Evolutionary conservation across 208 protist genomes (phyloP).

Genomic region (Trypanosoma conorhini): DNA sequence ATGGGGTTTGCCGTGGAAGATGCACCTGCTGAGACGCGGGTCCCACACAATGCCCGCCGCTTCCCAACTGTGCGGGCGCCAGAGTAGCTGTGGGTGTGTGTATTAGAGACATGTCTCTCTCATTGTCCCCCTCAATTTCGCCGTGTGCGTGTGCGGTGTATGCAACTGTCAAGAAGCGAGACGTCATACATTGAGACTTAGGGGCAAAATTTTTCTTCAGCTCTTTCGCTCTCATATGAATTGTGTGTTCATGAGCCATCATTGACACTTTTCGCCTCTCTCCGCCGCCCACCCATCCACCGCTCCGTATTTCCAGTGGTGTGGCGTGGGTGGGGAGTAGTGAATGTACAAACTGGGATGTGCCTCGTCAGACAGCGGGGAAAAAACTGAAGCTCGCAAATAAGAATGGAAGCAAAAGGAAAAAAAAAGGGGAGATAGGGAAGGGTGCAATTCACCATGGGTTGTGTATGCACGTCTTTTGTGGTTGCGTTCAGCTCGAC

Average conservation of each 20-base stretch:
- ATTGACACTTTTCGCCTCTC: not conserved
- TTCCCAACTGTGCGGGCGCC: constrained; percentile 10
- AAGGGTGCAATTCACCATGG: too few species aligned
- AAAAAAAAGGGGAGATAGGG: too few species aligned
- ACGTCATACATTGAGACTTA: not conserved
- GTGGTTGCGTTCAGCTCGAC: too few species aligned
- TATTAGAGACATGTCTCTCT: constrained; percentile 1
- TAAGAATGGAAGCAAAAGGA: too few species aligned
- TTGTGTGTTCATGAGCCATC: not conserved
- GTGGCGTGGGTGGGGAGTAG: too few species aligned
- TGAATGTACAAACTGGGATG: too few species aligned
- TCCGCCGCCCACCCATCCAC: too few species aligned
- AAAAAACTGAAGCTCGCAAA: too few species aligned
- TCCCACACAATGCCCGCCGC: not conserved
- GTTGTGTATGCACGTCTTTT: too few species aligned
- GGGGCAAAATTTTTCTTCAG: not conserved
- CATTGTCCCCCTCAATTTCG: not conserved
- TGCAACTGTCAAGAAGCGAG: too few species aligned
- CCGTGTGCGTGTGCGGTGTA: not conserved
- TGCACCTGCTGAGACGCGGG: not conserved
- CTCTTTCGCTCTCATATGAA: not conserved
- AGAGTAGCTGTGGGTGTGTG: constrained; percentile 1
- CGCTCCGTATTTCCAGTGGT: too few species aligned
- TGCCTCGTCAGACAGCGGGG: too few species aligned
- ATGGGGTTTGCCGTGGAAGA: not conserved